Evolutionary conservation across 1,284 basidiomycete genomes (phyloP), one percentile per base, ranked within the genome.

Genomic region (Golubevia pallescens): DNA sequence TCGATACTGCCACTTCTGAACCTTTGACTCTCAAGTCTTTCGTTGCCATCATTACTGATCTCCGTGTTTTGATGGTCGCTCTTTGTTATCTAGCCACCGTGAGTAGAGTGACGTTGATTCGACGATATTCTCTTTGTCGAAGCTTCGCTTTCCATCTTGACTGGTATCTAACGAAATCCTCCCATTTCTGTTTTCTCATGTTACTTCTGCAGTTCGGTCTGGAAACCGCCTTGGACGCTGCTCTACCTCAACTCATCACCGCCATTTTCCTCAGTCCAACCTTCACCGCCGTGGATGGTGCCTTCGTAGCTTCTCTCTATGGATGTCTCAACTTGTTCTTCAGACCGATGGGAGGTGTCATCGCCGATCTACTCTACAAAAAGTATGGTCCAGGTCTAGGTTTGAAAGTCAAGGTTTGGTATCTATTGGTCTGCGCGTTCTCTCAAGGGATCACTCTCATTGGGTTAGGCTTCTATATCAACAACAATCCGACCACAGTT

Each of bases 1-100:
- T 79, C 55, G 89, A 90, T 71, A 78, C 88, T 8, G 89, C 89
- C 8, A 86, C 90, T 55, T 89, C 88, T 72, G 86, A 90, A 70
- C 80, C 87, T 3, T 80, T 90, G 16, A 89, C 89, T 2, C 42
- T 79, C 38, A 73, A 77, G 57, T 71, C 85, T 0, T 86, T 88
- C 2, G 4, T 77, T 13, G 71, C 77, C 51, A 86, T 90, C 57
- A 54, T 89, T 28, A 21, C 71, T 5, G 88, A 83, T 64, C 89
- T 89, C 4, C 74, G 89, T n/a, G 90, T 90, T 0, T 91, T 90
- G 90, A 87, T 91, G 14, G 89, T 89, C 1, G 84, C 89, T 1
- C 74, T 90, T 10, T 88, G 87, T 16, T 90, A 90, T 73, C 70
- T 76, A 63, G 73, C 76, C 65, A 72, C 74, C 20, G 10, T 28